Evolutionary conservation across 371 early-diverging fungal species (phyloP), one percentile per base, ranked within the genome.

Genomic region (Quaeritorhiza haematococci): DNA sequence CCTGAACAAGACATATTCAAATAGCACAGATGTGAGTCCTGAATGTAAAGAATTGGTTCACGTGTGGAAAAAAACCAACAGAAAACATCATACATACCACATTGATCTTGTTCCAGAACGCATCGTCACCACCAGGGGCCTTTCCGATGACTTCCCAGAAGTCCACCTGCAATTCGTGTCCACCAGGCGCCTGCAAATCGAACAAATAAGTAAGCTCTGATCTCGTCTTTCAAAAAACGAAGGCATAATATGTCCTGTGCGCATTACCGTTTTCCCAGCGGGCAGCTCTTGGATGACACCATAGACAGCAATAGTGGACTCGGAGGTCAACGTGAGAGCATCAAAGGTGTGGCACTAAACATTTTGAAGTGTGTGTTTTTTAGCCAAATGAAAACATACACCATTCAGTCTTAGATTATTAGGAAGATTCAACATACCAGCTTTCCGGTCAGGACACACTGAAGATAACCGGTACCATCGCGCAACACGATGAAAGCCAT

Each of bases 51-150:
- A 10, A 15, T 50, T 15, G 6, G 6, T 29, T 13, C 19, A 15
- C 15, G 10, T 24, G 38, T 38, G 38, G 19, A 13, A 19, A 38
- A 47, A 15, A 47, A 15, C 24, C 15, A 26, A 47, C 34, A 13
- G 21, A 49, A 6, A 49, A 19, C 34, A 7, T 6, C 17, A 45
- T 7, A 3, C 15, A 51, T 64, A 75, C 81, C 54, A 78, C 75
- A 71, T 84, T 92, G 61, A 96, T 77, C 71, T 89, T 88, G 88
- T 88, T 94, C 58, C 79, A 83, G 71, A 93, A 86, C 19, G 96
- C 93, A 17, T 96, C 94, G 51, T 93, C 93, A 56, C 94, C 98
- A 56, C 90, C 86, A 33, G 98, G 97, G 10, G 98, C 96, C 73
- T 88, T 89, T 61, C 88, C 87, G 55, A 95, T 76, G 33, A 95